A percentile compares a stretch with the other conserved stretches of the same genome.
Evolutionary conservation across 495 filamentous ascomycete species (phyloP).

Genomic region (Lentithecium fluviatile): DNA sequence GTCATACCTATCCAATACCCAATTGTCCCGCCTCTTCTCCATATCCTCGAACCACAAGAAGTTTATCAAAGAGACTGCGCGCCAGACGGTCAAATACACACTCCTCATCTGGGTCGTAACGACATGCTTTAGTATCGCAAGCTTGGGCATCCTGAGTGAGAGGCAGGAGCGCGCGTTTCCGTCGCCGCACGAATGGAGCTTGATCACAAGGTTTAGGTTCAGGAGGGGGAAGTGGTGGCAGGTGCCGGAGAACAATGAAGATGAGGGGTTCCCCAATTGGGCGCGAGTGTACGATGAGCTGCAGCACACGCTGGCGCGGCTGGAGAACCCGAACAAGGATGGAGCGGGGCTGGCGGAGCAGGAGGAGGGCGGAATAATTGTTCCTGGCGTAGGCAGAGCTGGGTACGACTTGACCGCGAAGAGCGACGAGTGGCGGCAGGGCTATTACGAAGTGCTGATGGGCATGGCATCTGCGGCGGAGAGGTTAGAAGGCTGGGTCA

Average conservation of each 20-base stretch:
- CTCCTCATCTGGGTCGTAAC: constrained; percentile 56
- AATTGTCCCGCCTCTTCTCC: constrained; percentile 68
- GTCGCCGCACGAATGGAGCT: constrained; percentile 71
- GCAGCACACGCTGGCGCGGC: constrained; percentile 49
- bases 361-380: constrained; percentile 56
- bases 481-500: constrained; percentile 72
- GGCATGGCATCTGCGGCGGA: constrained; percentile 71
- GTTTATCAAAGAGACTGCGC: constrained; percentile 64
- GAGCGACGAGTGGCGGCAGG: constrained; percentile 74
- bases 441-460: constrained; percentile 80
- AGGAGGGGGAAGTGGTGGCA: constrained; percentile 41
- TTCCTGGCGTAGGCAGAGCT: constrained; percentile 55
- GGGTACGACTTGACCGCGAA: constrained; percentile 71
- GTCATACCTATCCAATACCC: constrained; percentile 46
- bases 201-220: constrained; percentile 47
- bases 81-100: constrained; percentile 59
- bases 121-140: constrained; percentile 53
- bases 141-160: constrained; percentile 63
- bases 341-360: constrained; percentile 60
- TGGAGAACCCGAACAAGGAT: constrained; percentile 59
- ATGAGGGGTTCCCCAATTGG: constrained; percentile 62
- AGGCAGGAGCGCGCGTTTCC: constrained; percentile 68
- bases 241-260: constrained; percentile 48
- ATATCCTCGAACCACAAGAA: constrained; percentile 61
- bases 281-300: constrained; percentile 56